A percentile compares a stretch with the other conserved stretches of the same genome.
Evolutionary conservation across 2,329 filamentous ascomycete genomes (phyloP).

Genomic region (Hypoxylon sp.): DNA sequence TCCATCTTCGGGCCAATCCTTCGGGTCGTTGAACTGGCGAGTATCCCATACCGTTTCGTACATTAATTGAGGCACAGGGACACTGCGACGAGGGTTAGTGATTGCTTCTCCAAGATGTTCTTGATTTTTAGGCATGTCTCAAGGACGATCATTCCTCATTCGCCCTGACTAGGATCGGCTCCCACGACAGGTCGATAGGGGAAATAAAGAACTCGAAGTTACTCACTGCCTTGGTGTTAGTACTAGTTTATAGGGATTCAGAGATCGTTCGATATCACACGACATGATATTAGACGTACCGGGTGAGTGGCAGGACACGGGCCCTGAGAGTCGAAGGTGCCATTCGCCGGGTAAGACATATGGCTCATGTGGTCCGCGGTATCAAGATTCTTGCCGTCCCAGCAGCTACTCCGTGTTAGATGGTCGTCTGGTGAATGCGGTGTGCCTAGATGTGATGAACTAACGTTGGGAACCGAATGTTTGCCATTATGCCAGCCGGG

Average conservation of each 20-base stretch:
- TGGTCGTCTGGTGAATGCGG: slow-evolving; percentile 55
- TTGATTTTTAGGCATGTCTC: background rate
- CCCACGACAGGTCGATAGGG: background rate
- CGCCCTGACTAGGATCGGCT: background rate
- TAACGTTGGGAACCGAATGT: slow-evolving; percentile 64
- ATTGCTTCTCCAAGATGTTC: background rate
- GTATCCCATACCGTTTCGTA: slow-evolving; percentile 59
- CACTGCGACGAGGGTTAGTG: slow-evolving; percentile 12
- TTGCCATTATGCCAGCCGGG: slow-evolving; percentile 61
- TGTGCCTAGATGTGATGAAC: slow-evolving; percentile 47
- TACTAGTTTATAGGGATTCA: background rate
- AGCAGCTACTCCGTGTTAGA: slow-evolving; percentile 55
- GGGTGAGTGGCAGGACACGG: slow-evolving; percentile 58
- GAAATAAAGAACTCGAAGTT: background rate
- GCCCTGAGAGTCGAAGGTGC: slow-evolving; percentile 55
- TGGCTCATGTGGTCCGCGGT: slow-evolving; percentile 60
- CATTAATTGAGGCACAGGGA: slow-evolving; percentile 60
- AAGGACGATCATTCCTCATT: background rate
- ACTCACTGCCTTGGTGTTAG: slow-evolving; percentile 3
- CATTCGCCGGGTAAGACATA: slow-evolving; percentile 59
- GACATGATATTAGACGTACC: background rate
- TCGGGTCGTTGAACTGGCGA: slow-evolving; percentile 55
- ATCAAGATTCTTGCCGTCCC: slow-evolving; percentile 63
- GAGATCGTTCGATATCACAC: background rate
- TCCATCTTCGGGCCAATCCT: slow-evolving; percentile 57